Percentiles rank a stretch among this genome's conserved stretches.
Conservation (phyloP, 2,329 filamentous ascomycete genomes). For the Alternaria triticimaculans region DNA sequence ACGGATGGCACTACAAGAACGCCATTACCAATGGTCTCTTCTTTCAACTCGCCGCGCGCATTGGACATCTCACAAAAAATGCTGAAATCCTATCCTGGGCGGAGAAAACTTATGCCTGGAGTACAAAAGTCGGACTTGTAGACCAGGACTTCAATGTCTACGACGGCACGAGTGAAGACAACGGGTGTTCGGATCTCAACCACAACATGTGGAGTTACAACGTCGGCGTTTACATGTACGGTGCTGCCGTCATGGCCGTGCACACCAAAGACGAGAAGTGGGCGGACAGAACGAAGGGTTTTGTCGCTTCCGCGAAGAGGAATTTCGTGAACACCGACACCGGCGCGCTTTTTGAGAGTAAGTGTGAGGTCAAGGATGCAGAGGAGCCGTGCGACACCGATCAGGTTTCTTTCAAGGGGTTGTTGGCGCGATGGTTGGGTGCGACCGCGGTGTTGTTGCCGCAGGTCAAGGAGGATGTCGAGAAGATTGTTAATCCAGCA, state of each 20-base stretch:
- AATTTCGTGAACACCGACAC: constrained; percentile 29
- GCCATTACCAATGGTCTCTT: constrained; percentile 78
- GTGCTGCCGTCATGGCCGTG: constrained; percentile 36
- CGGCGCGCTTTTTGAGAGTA: constrained; percentile 59
- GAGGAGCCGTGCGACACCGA: constrained; percentile 64
- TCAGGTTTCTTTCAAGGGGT: constrained; percentile 71
- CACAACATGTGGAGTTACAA: constrained; percentile 57
- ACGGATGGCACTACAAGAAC: constrained; percentile 82
- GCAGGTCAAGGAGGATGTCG: constrained; percentile 20
- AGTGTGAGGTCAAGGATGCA: constrained; percentile 62
- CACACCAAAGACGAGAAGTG: constrained; percentile 28
- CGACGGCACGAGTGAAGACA: constrained; percentile 56
- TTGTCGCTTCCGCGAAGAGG: constrained; percentile 36
- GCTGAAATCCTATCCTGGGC: constrained; percentile 64
- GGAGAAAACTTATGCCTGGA: constrained; percentile 65
- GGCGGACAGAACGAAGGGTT: constrained; percentile 41
- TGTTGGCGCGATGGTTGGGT: constrained; percentile 38
- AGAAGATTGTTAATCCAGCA: constrained; percentile 17
- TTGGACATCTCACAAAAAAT: constrained; percentile 70
- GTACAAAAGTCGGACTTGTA: constrained; percentile 56
- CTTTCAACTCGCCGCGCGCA: constrained; percentile 78
- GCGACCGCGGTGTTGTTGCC: constrained; percentile 30
- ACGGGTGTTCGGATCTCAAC: constrained; percentile 52
- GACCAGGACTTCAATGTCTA: constrained; percentile 57
- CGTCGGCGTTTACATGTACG: constrained; percentile 63